phyloP scores from a whole-genome alignment of 305 asterid genomes.

The Fraxinus dipetala region DNA sequence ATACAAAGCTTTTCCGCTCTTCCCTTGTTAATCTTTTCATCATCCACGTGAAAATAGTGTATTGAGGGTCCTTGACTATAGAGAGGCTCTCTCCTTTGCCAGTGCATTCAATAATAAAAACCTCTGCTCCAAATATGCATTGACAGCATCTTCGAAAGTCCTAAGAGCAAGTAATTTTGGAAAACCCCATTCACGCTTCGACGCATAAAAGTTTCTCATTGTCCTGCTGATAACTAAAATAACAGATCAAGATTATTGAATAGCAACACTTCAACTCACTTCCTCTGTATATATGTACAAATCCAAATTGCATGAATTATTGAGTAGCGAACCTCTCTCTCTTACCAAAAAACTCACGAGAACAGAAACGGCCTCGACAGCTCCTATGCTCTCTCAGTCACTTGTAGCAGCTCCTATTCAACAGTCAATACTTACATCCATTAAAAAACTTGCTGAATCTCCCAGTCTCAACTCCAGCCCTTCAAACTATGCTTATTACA shows the following conservation, averaged over 20 bases:
- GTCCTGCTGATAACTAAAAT: too few species aligned
- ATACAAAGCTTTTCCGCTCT: too few species aligned
- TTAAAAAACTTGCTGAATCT: constrained; percentile 47
- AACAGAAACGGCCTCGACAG: constrained; percentile 2
- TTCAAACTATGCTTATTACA: constrained; percentile 34
- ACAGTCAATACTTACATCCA: constrained; percentile 20
- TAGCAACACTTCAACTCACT: neutral
- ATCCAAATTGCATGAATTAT: neutral
- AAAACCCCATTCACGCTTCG: too few species aligned
- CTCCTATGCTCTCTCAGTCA: neutral
- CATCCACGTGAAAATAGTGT: neutral
- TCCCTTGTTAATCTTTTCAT: too few species aligned
- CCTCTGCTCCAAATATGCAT: neutral
- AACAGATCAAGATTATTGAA: too few species aligned
- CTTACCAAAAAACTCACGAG: neutral
- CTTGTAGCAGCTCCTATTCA: constrained; percentile 9
- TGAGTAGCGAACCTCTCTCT: neutral
- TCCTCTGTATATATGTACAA: neutral
- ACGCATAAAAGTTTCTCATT: too few species aligned
- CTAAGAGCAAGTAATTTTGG: neutral
- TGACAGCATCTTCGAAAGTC: neutral
- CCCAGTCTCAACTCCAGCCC: constrained; percentile 49
- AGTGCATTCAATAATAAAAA: neutral
- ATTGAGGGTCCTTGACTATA: neutral
- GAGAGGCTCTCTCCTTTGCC: neutral